These are phyloP conservation scores for Narthecium ossifragum DNA, from an alignment of 106 monocot species.

Conservation along the genomic window DNA sequence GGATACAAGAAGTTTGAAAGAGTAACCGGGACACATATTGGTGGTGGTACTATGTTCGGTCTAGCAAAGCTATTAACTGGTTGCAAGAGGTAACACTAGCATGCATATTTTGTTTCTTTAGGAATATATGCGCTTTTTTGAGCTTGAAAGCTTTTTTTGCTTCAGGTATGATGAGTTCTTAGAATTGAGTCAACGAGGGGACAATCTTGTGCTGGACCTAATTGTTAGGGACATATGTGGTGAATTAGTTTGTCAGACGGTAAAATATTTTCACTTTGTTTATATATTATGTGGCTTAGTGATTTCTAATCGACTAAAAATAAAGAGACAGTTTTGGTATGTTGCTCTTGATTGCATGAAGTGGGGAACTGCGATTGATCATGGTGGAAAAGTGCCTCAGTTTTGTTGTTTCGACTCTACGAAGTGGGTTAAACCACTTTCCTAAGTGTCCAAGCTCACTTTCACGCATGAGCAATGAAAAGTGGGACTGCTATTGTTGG, in stretches of 20 bases:
- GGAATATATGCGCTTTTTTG: background rate
- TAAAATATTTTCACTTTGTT: slow-evolving; percentile 10
- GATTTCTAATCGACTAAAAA: too few species aligned
- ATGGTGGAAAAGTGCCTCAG: too few species aligned
- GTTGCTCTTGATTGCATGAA: too few species aligned
- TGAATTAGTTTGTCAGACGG: slow-evolving; percentile 58
- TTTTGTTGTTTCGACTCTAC: too few species aligned
- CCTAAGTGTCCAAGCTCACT: too few species aligned
- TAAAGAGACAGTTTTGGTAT: too few species aligned
- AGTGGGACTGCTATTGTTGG: too few species aligned
- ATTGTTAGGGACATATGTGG: slow-evolving; percentile 78
- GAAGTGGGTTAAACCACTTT: too few species aligned
- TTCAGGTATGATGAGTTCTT: slow-evolving; percentile 78
- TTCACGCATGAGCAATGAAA: too few species aligned
- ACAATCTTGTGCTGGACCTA: slow-evolving; percentile 67
- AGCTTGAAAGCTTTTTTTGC: background rate
- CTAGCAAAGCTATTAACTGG: slow-evolving; percentile 76
- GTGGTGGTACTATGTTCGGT: slow-evolving; percentile 76
- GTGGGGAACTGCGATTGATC: too few species aligned
- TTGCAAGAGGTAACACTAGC: slow-evolving; percentile 44
- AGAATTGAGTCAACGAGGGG: slow-evolving; percentile 59
- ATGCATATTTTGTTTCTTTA: background rate
- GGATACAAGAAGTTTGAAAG: slow-evolving; percentile 61
- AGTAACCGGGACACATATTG: slow-evolving; percentile 74
- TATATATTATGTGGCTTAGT: too few species aligned